Conservation (phyloP, 2,329 filamentous ascomycete genomes). For the Aspergillus proliferans region DNA sequence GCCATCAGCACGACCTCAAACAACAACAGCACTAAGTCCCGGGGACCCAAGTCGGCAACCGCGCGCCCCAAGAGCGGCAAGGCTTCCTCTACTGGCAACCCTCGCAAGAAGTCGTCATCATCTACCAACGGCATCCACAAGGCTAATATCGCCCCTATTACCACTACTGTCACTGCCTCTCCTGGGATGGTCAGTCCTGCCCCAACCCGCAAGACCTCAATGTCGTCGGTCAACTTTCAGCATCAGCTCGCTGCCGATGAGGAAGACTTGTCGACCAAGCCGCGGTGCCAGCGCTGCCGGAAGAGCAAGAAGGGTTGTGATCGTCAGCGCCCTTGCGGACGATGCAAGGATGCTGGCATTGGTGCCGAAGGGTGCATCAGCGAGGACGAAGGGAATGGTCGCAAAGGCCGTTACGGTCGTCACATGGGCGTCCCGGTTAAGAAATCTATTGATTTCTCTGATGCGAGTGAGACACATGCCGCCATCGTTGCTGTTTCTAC, state of each 20-base stretch:
- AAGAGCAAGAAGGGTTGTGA: conserved; percentile 99
- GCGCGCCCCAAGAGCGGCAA: conserved; percentile 32
- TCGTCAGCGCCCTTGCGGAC: conserved; percentile 86
- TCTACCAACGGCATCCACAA: conserved; percentile 30
- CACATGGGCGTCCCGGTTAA: conserved; percentile 64
- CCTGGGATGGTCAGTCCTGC: conserved; percentile 34
- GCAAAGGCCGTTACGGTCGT: conserved; percentile 81
- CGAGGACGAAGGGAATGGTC: conserved; percentile 94
- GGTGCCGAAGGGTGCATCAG: conserved; percentile 90
- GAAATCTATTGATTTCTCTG: conserved; percentile 40
- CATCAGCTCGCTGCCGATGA: conserved; percentile 62
- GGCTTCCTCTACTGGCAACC: conserved; percentile 19
- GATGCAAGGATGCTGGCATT: conserved; percentile 93
- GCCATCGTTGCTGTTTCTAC: conserved; percentile 26
- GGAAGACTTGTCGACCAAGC: conserved; percentile 89
- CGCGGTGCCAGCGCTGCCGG: conserved; percentile 93
- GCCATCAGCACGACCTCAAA: conserved; percentile 25
- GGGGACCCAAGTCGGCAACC: conserved; percentile 22
- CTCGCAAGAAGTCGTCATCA: conserved; percentile 35
- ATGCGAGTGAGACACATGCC: conserved; percentile 50
- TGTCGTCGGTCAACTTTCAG: conserved; percentile 58
- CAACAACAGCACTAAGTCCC: conserved; percentile 14
- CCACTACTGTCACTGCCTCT: conserved; percentile 2
- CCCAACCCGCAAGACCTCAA: conserved; percentile 48
- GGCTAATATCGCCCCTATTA: conserved; percentile 20